Base-by-base conservation (phyloP, 208 protist species). In the Crithidia mellificae region DNA sequence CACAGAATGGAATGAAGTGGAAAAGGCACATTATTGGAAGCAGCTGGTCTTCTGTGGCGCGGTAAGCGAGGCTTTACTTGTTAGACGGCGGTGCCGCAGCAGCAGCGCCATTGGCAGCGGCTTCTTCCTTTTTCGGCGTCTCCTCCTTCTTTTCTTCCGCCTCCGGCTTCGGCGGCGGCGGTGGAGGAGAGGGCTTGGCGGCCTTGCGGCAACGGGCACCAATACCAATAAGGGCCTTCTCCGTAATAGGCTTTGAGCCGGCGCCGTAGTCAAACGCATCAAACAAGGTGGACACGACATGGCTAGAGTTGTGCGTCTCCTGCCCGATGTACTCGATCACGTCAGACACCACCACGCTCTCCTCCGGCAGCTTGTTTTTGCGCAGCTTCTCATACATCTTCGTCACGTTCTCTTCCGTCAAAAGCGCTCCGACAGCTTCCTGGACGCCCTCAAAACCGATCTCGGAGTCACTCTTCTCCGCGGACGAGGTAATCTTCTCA, bases 231-330 rank as follows among this genome's bases (percentile, higher is more conserved):
- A 96, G 73, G 41, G 76, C 83, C 36, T 80, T 76, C 53, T 96
- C 83, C 8, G 88, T 87, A 62, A 96, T 93, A 9, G 86, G 76
- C 71, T 91, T 94, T 12, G 83, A 85, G 52, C 91, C 91, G 2
- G 81, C 83, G 51, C 82, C 83, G 68, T 90, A 93, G 74, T 96
- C 91, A 61, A 96, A 94, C 1, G 87, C 85, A 64, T 96, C 91
- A 74, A 96, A 94, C 25, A 96, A 72, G 36, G 79, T 96, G 15
- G 91, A 96, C 36, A 96, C 86, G 43, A 89, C 80, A 75, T 96
- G 91, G 22, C 79, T 93, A 62, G 91, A 96, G 64, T 85, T 88
- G 77, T 94, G 86, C 0, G 87, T 94, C 51, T 92, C 85, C 44
- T 83, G 84, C 30, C 86, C 91, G 52, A 96, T 88, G 59, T 71